These are phyloP conservation scores for Nemophila menziesii DNA, from an alignment of 257 asterid species.

Conservation along the genomic window DNA sequence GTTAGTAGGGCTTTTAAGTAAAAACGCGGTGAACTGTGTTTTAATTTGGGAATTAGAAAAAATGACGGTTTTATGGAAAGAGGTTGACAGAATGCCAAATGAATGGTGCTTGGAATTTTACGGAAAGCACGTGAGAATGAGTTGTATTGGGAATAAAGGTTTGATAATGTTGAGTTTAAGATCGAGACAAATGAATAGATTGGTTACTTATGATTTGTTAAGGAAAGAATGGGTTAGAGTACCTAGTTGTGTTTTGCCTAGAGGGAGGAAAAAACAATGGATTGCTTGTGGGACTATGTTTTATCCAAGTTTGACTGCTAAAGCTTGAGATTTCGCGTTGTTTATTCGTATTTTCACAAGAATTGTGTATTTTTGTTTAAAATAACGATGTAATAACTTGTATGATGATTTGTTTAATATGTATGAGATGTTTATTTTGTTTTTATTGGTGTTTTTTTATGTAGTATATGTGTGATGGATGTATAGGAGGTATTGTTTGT, in stretches of 20 bases:
- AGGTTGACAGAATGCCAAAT: constrained; percentile 99
- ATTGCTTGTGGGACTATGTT: constrained; percentile 81
- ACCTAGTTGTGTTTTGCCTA: constrained; percentile 69
- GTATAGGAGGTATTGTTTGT: too few relatives aligned
- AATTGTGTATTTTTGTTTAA: too few relatives aligned
- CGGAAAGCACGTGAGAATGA: constrained; percentile 95
- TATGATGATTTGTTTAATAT: too few relatives aligned
- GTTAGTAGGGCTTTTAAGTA: constrained; percentile 84
- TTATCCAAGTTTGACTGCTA: constrained; percentile 74
- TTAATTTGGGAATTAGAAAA: constrained; percentile 98
- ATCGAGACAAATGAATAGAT: constrained; percentile 75
- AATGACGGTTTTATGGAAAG: constrained; percentile 99
- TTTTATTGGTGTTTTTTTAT: too few relatives aligned
- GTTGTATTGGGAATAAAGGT: constrained; percentile 88
- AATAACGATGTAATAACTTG: too few relatives aligned
- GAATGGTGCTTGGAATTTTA: constrained; percentile 97
- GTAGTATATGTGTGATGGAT: too few relatives aligned
- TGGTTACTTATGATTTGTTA: constrained; percentile 54
- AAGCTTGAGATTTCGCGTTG: constrained; percentile 31
- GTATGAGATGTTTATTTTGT: too few relatives aligned
- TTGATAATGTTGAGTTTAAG: constrained; percentile 78
- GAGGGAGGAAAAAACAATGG: constrained; percentile 73
- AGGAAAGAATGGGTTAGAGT: constrained; percentile 86
- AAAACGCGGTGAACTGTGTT: constrained; percentile 89
- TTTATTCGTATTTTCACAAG: not conserved